Evolutionary conservation across 495 filamentous ascomycete species (phyloP), one percentile per base, ranked within the genome.

Genomic region (Aspergillus funiculosus): DNA sequence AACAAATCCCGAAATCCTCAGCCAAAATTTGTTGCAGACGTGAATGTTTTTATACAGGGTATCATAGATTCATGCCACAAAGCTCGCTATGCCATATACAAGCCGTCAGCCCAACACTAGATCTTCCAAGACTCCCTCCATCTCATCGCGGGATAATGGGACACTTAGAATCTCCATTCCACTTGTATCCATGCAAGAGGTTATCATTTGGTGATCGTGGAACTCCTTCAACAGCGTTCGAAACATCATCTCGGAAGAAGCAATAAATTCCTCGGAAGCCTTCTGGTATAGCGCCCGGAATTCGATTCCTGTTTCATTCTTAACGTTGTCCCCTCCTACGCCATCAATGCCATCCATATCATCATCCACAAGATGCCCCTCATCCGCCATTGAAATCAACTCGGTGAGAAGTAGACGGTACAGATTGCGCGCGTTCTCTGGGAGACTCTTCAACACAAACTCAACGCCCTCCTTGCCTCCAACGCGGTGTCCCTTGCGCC

Each of bases 151-250:
- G 43, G 84, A 75, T 57, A 95, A 83, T 4, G 92, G 94, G 10
- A 95, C 80, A 39, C 83, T 85, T 24, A 98, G 64, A 10, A 91
- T 71, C 57, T 97, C 94, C 25, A 83, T 85, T 0, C 92, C 92
- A 43, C 85, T 70, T 2, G 75, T 76, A 69, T 97, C 91, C 67
- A 89, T 90, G 48, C 83, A 79, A 42, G 82, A 88, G 15, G 84
- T 85, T 47, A 98, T 80, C 83, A 97, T 97, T 56, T 95, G 87
- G 67, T 98, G 92, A 54, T 98, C 92, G 59, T 94, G 86, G 63
- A 98, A 94, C 77, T 98, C 92, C 68, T 96, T 97, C 56, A 98
- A 61, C 63, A 98, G 50, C 21, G 87, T 91, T 50, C 92, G 75
- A 66, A 97, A 98, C 55, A 83, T 87, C 80, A 95, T 89, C 73